A percentile compares a stretch with the other conserved stretches of the same genome.
These are phyloP conservation scores for Amyloporia xantha DNA, from an alignment of 768 basidiomycete genomes.

Conservation along the genomic window DNA sequence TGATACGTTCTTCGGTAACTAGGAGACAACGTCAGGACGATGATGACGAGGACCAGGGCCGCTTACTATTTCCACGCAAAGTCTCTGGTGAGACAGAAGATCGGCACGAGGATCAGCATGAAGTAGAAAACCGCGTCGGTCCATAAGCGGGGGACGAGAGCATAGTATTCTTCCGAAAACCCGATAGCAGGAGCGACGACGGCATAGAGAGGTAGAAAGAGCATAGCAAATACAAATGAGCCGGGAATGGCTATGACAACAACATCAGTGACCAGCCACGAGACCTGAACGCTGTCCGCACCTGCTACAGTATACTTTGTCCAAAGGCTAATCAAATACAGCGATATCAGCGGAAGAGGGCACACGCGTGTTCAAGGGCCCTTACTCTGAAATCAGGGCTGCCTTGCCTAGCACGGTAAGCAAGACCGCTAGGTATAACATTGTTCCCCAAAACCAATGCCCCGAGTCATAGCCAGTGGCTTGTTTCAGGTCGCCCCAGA, in stretches of 20 bases:
- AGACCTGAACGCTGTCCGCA: no score
- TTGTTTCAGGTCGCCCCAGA: constrained; percentile 89
- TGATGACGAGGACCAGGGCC: constrained; percentile 6
- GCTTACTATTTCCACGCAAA: constrained; percentile 97
- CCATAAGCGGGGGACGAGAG: constrained; percentile 89
- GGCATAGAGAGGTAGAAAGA: constrained; percentile 88
- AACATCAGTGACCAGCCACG: not conserved
- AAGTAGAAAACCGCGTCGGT: constrained; percentile 86
- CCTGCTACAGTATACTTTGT: constrained; percentile 97
- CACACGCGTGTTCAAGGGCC: no score
- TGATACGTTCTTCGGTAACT: constrained; percentile 89
- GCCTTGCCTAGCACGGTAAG: constrained; percentile 97
- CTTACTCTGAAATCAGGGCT: constrained; percentile 94
- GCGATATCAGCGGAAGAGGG: no score
- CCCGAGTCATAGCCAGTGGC: constrained; percentile 77
- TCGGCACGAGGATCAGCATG: constrained; percentile 74
- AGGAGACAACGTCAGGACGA: constrained; percentile 5
- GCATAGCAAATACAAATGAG: constrained; percentile 95
- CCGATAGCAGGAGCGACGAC: constrained; percentile 78
- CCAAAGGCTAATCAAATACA: constrained; percentile 69
- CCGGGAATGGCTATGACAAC: constrained; percentile 77
- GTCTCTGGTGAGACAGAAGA: constrained; percentile 81
- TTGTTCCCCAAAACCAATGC: constrained; percentile 99
- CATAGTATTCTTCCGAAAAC: constrained; percentile 87
- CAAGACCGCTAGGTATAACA: constrained; percentile 88